Base-by-base conservation (phyloP, 2,329 filamentous ascomycete genomes). In the Fusarium ambrosium region DNA sequence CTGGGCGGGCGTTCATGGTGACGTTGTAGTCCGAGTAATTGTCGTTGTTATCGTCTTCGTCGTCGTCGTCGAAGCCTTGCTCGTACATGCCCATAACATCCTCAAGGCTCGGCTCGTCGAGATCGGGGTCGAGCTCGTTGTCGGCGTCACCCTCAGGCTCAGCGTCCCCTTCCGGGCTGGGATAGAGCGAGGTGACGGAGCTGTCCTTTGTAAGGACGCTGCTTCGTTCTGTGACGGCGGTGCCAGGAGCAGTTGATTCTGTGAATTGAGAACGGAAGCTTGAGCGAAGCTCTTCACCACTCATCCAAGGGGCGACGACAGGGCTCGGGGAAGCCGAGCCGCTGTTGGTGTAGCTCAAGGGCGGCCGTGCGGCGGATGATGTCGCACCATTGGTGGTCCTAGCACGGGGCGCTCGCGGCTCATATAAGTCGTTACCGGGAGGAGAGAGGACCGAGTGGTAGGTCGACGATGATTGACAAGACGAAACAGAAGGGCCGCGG, bases 141-240 rank as follows among this genome's bases (percentile, higher is more conserved):
- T 74, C 51, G 29, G 60, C 85, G 7, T 85, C 82, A 39, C 81
- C 82, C 73, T 85, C 82, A 45, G 79, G 58, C 74, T 79, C 62
- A 75, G 73, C 53, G 24, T 77, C 74, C 69, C 71, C 66, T 66
- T 76, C 77, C 32, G 63, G 70, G 27, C 68, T 32, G 29, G 68
- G 67, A 32, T 86, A 86, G 82, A 87, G 88, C 71, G 86, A 97
- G 84, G 85, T 93, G 63, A 92, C 87, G 2, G 93, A 95, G 85
- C 93, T 97, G 70, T 91, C 90, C 77, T 94, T 95, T 4, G 95
- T 97, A 73, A 92, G 82, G 60, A 97, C 88, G 79, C 95, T 98
- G 81, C 94, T 97, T 71, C 94, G 89, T 80, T 96, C 94, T 1
- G 94, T 97, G n/a, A 92, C 91, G 6, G 82, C 76, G 3, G 88